phyloP scores from a whole-genome alignment of 169 alveolate genomes.

The Eimeria tenella region DNA sequence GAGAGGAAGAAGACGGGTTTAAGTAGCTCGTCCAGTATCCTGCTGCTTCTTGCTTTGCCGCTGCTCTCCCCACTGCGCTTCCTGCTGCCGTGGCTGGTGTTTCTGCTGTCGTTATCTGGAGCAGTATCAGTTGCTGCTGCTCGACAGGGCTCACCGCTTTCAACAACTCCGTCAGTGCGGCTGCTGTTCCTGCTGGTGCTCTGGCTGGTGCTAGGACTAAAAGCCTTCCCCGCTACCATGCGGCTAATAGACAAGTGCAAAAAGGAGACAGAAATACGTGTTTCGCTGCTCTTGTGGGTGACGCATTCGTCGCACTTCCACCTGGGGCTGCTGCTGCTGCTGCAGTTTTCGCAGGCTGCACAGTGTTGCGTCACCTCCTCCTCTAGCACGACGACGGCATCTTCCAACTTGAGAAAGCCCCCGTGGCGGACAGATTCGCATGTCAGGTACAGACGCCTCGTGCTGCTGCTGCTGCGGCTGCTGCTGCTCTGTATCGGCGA shows the following conservation, averaged over 20 bases:
- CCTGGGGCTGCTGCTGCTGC: constrained; percentile 21
- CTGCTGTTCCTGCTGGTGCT: constrained; percentile 34
- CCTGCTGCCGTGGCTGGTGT: constrained; percentile 7
- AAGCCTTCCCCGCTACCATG: background rate
- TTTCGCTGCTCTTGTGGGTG: constrained; percentile 56
- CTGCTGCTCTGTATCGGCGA: constrained; percentile 4
- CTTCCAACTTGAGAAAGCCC: constrained; percentile 27
- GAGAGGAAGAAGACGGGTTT: constrained; percentile 51
- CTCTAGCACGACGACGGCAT: constrained; percentile 48
- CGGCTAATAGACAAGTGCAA: constrained; percentile 8
- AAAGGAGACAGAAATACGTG: constrained; percentile 34
- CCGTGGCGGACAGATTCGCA: constrained; percentile 57
- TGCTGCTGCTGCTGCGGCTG: constrained; percentile 53
- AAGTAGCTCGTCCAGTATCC: constrained; percentile 29
- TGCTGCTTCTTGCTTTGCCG: background rate
- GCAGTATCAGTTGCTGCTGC: background rate
- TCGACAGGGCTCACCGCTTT: background rate
- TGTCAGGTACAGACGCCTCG: constrained; percentile 53
- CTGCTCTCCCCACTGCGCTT: background rate
- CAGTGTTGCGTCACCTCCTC: constrained; percentile 63
- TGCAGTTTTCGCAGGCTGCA: constrained; percentile 52
- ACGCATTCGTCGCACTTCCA: constrained; percentile 44
- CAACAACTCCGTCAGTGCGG: background rate
- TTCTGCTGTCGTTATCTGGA: background rate
- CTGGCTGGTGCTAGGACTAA: background rate